phyloP scores from a whole-genome alignment of 345 rosid species.

The Abelmoschus esculentus region DNA sequence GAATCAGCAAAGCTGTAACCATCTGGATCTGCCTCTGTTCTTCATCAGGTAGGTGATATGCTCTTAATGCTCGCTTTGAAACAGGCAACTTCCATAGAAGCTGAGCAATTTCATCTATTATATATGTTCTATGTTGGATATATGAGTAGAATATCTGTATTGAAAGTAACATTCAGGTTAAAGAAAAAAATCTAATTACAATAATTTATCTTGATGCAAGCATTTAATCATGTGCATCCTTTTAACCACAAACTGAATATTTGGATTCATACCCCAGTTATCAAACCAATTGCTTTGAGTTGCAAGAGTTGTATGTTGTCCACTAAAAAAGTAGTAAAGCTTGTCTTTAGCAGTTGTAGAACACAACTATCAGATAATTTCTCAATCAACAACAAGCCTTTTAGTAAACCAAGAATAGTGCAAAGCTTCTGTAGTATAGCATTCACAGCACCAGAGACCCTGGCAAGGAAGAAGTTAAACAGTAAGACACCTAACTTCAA shows the following conservation, averaged over 20 bases:
- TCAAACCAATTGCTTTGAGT: slow-evolving; percentile 81
- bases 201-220: neutral
- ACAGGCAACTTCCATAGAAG: slow-evolving; percentile 82
- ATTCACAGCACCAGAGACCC: slow-evolving; percentile 83
- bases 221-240: neutral
- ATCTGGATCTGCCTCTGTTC: slow-evolving; percentile 98
- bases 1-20: slow-evolving; percentile 90
- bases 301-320: slow-evolving; percentile 95
- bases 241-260: slow-evolving; percentile 3
- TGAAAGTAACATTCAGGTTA: slow-evolving; percentile 6
- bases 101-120: slow-evolving; percentile 82
- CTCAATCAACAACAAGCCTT: slow-evolving; percentile 84
- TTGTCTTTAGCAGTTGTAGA: slow-evolving; percentile 79
- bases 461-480: slow-evolving; percentile 28
- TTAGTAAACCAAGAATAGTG: slow-evolving; percentile 79
- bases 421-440: slow-evolving; percentile 83
- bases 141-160: slow-evolving; percentile 85
- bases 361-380: slow-evolving; percentile 94
- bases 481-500: slow-evolving; percentile 14
- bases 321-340: slow-evolving; percentile 82
- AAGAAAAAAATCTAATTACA: neutral
- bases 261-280: slow-evolving; percentile 63
- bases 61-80: slow-evolving; percentile 69
- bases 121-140: slow-evolving; percentile 71
- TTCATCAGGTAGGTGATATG: slow-evolving; percentile 93